Evolutionary conservation across 176 grass and related monocot species (phyloP).

Genomic region (Puccinellia tenuiflora): DNA sequence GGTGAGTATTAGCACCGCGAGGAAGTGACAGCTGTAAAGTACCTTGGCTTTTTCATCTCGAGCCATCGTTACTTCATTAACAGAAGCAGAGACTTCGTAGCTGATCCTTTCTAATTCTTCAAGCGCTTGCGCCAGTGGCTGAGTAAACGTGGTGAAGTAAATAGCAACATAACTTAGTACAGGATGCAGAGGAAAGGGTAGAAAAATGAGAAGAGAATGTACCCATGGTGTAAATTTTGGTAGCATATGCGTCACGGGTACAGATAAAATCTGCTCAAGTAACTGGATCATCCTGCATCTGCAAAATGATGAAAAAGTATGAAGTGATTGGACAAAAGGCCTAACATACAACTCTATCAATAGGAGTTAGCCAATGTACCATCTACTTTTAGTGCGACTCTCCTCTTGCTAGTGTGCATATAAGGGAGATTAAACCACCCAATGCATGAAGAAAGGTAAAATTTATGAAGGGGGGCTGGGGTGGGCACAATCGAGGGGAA

Average conservation of each 20-base stretch:
- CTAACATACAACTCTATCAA: neutral
- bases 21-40: constrained; percentile 1
- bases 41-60: constrained; percentile 75
- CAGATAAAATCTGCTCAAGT: constrained; percentile 65
- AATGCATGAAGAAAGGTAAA: constrained; percentile 1
- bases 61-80: constrained; percentile 80
- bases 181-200: neutral
- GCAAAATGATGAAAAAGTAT: constrained; percentile 20
- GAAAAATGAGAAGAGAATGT: constrained; percentile 19
- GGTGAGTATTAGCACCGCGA: neutral
- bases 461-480: no score
- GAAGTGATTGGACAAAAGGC: neutral
- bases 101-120: constrained; percentile 77
- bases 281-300: constrained; percentile 79
- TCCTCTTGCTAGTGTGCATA: neutral
- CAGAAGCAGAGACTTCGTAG: constrained; percentile 67
- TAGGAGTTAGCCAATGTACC: neutral
- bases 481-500: no score
- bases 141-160: constrained; percentile 6
- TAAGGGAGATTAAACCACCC: neutral
- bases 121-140: constrained; percentile 58
- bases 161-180: neutral
- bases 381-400: neutral
- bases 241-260: constrained; percentile 50
- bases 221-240: constrained; percentile 83